Evolutionary conservation across 2,329 filamentous ascomycete genomes (phyloP), one percentile per base, ranked within the genome.

Genomic region (Madurella mycetomatis): DNA sequence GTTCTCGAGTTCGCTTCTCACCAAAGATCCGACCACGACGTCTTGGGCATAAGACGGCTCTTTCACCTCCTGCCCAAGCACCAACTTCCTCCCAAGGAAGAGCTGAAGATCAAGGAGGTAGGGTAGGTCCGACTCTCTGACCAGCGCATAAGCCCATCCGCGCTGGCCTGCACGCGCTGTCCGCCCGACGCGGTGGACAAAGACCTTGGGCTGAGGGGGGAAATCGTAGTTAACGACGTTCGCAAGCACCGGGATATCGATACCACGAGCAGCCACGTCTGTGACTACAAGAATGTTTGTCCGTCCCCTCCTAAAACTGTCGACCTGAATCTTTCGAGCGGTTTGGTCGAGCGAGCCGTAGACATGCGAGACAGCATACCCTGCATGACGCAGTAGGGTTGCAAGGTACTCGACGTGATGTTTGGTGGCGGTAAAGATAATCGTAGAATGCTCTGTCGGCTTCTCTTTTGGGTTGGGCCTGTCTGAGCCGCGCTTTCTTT

Each of bases 221-320:
- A 99, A 99, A 67, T 97, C 92, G 72, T 95, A 99, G 76, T 99
- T 97, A 76, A 99, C 92, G 55, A 99, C 94, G 68, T 99, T 97
- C 53, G 90, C 92, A 37, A 99, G 79, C 45, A 96, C 82, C 0
- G 94, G 94, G 62, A 99, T 96, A 83, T 99, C 94, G 58, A 99
- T 95, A 83, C 94, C 92, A 77, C 94, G 83, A 18, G 94, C 94
- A 13, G 94, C 94, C 51, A 99, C 91, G 69, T 99, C 94, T 1
- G 94, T 99, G 43, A 97, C 92, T 2, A 99, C 92, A 9, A 99
- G 75, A 46, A 99, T 91, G 62, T 96, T 92, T 0, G 90, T 88
- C 60, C 87, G 81, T 7, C 94, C 94, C 19, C 78, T 80, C 55
- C 95, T 81, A 70, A 99, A 99, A 60, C 92, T 86, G 55, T 95